A percentile compares a stretch with the other conserved stretches of the same genome.
These are phyloP conservation scores for Penicillium palitans DNA, from an alignment of 2,329 filamentous ascomycete species.

Conservation along the genomic window DNA sequence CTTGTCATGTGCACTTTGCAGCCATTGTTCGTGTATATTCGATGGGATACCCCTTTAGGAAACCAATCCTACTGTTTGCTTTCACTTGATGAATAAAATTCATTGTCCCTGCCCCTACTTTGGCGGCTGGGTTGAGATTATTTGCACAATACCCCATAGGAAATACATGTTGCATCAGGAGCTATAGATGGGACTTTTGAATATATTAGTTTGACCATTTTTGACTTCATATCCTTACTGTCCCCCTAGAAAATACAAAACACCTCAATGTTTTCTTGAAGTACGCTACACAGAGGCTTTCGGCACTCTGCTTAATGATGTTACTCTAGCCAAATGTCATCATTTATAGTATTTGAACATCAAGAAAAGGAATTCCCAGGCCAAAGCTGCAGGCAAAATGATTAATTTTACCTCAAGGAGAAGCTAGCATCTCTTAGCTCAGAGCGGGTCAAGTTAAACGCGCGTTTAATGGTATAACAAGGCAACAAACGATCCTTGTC, in stretches of 20 bases:
- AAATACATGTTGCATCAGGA: background rate
- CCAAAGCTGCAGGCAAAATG: background rate
- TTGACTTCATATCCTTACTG: background rate
- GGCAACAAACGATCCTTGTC: background rate
- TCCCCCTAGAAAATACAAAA: background rate
- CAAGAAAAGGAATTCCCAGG: background rate
- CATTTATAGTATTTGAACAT: background rate
- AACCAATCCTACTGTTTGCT: constrained; percentile 2
- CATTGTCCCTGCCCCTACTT: background rate
- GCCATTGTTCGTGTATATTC: background rate
- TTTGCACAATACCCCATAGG: background rate
- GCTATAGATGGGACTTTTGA: background rate
- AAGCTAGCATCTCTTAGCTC: no score
- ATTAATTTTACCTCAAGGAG: background rate
- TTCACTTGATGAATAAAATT: background rate
- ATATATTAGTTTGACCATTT: background rate
- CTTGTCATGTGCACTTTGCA: background rate
- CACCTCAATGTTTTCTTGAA: background rate
- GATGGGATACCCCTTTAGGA: constrained; percentile 9
- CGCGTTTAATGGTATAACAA: background rate
- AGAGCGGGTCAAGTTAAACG: background rate
- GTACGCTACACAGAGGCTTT: background rate
- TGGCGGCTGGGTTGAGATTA: background rate
- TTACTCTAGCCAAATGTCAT: background rate
- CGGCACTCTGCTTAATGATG: background rate